Percentiles rank a stretch among this genome's conserved stretches.
Conservation (phyloP, 805 yeast species). For the Barnettozyma populi region DNA sequence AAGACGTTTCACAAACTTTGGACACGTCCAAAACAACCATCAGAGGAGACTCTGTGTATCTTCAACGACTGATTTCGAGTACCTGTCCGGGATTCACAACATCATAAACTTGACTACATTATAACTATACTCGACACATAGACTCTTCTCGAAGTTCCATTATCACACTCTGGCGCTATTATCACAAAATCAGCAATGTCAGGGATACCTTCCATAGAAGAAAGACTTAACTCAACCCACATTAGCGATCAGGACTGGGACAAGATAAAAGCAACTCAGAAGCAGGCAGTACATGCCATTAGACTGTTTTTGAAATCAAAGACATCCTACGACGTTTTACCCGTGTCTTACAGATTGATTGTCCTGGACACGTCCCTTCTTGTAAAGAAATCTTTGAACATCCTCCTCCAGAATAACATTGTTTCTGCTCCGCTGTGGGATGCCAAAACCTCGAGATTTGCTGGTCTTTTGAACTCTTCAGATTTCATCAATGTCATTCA, state of each 20-base stretch:
- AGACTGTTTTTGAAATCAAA: slow-evolving; percentile 79
- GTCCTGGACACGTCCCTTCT: slow-evolving; percentile 88
- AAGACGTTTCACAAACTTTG: background rate
- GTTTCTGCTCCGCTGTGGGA: slow-evolving; percentile 98
- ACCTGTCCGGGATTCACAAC: background rate
- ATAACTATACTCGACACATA: background rate
- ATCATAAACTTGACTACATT: background rate
- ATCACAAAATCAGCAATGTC: slow-evolving; percentile 8
- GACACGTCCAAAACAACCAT: background rate
- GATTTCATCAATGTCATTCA: slow-evolving; percentile 95
- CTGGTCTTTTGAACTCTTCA: slow-evolving; percentile 86
- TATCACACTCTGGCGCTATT: background rate
- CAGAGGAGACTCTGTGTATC: background rate
- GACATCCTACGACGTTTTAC: slow-evolving; percentile 93
- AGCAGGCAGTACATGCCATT: slow-evolving; percentile 74
- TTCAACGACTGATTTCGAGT: background rate
- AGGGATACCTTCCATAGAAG: slow-evolving; percentile 21
- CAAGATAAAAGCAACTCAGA: slow-evolving; percentile 35
- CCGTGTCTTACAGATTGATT: slow-evolving; percentile 87
- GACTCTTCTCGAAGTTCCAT: background rate
- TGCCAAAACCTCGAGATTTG: slow-evolving; percentile 80
- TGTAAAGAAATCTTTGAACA: slow-evolving; percentile 86
- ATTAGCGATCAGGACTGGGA: slow-evolving; percentile 10
- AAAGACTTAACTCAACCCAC: slow-evolving; percentile 22
- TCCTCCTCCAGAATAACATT: slow-evolving; percentile 85